Conservation (phyloP, 1,139 yeast species). For the Komagataea norvegica region DNA sequence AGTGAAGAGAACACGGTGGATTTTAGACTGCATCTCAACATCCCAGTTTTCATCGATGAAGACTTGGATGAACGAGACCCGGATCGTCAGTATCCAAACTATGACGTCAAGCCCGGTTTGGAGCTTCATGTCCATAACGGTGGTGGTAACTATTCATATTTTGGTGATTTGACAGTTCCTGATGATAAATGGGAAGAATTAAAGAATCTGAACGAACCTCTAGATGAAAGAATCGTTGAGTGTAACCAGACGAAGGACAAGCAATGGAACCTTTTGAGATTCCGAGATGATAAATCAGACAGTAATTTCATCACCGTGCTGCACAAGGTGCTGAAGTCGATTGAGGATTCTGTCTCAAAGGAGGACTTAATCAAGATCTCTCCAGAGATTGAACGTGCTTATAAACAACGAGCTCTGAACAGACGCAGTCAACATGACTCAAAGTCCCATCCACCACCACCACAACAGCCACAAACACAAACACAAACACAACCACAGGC, state of each 20-base stretch:
- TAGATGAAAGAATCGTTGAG: constrained; percentile 89
- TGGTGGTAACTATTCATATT: constrained; percentile 56
- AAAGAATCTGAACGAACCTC: constrained; percentile 67
- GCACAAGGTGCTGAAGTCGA: constrained; percentile 74
- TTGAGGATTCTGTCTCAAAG: constrained; percentile 78
- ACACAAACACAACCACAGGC: constrained; percentile 7
- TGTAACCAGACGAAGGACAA: constrained; percentile 49
- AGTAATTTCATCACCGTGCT: constrained; percentile 85
- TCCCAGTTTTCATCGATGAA: constrained; percentile 62
- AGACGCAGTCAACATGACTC: constrained; percentile 19
- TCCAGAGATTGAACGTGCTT: constrained; percentile 39
- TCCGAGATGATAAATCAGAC: constrained; percentile 86
- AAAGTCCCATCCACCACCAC: constrained; percentile 5
- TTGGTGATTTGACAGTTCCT: constrained; percentile 55
- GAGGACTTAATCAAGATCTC: constrained; percentile 60
- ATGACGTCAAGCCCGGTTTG: constrained; percentile 70
- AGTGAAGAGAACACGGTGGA: constrained; percentile 93
- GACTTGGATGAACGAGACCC: constrained; percentile 69
- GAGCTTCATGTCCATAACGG: constrained; percentile 81
- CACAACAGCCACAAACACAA: constrained; percentile 6
- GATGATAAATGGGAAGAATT: constrained; percentile 81
- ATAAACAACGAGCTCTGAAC: constrained; percentile 42
- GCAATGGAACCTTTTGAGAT: constrained; percentile 80
- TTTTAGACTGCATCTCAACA: constrained; percentile 67
- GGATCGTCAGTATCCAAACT: constrained; percentile 70